phyloP scores from a whole-genome alignment of 2,329 filamentous ascomycete genomes.

The Diaporthe ampelina region DNA sequence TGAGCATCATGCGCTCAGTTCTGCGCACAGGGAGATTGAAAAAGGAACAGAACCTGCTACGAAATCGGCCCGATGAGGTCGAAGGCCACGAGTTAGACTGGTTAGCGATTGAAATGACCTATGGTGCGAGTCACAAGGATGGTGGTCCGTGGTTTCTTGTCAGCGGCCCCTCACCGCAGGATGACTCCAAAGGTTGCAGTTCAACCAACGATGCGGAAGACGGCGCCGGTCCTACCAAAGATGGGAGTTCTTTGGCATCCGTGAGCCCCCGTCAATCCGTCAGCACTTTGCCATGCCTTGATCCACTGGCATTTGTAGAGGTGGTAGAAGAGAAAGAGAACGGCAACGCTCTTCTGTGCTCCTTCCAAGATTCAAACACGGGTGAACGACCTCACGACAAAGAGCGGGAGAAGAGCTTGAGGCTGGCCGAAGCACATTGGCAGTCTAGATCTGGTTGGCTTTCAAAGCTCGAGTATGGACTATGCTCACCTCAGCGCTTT shows the following conservation, averaged over 20 bases:
- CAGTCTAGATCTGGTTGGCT: neutral
- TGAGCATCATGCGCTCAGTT: neutral
- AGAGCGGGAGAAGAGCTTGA: neutral
- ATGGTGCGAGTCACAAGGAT: neutral
- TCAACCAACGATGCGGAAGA: neutral
- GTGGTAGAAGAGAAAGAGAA: neutral
- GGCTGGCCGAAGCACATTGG: neutral
- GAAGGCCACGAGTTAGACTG: neutral
- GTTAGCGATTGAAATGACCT: neutral
- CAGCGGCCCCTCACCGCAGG: neutral
- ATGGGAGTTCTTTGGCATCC: neutral
- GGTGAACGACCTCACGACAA: neutral
- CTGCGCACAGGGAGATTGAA: neutral
- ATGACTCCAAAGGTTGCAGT: neutral
- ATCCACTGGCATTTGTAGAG: neutral
- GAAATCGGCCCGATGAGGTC: neutral
- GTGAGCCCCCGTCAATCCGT: neutral
- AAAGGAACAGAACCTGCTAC: neutral
- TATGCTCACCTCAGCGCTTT: neutral
- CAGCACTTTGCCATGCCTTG: neutral
- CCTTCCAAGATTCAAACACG: neutral
- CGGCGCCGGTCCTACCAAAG: neutral
- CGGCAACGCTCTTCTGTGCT: neutral
- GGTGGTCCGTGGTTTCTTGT: neutral
- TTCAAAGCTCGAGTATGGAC: neutral